Percentiles rank a stretch among this genome's conserved stretches.
phyloP scores from a whole-genome alignment of 148 eudicot species.

The Arbutus unedo region DNA sequence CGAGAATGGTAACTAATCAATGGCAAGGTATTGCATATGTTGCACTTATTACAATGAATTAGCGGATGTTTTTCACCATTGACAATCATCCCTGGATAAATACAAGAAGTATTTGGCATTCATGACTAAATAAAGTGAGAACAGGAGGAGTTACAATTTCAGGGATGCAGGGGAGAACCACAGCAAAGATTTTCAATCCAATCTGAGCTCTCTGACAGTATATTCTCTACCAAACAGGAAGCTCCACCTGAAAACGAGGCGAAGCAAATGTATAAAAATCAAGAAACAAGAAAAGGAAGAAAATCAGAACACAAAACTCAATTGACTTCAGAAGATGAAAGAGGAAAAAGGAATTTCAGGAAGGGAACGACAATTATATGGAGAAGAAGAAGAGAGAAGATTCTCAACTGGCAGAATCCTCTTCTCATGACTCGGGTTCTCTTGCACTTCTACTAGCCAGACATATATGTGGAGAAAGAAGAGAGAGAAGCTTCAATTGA shows the following conservation, averaged over 20 bases:
- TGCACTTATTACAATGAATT: too few relatives aligned
- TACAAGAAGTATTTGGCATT: neutral
- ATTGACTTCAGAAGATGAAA: neutral
- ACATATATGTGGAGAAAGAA: too few relatives aligned
- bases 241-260: slow-evolving; percentile 47
- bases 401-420: too few relatives aligned
- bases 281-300: neutral
- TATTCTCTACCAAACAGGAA: slow-evolving; percentile 88
- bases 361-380: neutral
- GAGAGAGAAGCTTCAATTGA: too few relatives aligned
- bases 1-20: neutral
- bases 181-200: slow-evolving; percentile 61
- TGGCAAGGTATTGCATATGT: neutral
- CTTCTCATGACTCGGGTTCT: too few relatives aligned
- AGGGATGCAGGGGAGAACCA: slow-evolving; percentile 36
- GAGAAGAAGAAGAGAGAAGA: too few relatives aligned
- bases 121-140: slow-evolving; percentile 1
- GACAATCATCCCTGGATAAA: neutral
- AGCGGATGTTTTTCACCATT: neutral
- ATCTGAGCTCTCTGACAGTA: slow-evolving; percentile 67
- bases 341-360: neutral
- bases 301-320: too few relatives aligned
- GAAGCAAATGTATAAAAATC: neutral
- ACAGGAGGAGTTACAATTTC: slow-evolving; percentile 22
- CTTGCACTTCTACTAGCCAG: too few relatives aligned